Evolutionary conservation across 1,284 basidiomycete species (phyloP), one percentile per base, ranked within the genome.

Genomic region (Rhodotorula sp.): DNA sequence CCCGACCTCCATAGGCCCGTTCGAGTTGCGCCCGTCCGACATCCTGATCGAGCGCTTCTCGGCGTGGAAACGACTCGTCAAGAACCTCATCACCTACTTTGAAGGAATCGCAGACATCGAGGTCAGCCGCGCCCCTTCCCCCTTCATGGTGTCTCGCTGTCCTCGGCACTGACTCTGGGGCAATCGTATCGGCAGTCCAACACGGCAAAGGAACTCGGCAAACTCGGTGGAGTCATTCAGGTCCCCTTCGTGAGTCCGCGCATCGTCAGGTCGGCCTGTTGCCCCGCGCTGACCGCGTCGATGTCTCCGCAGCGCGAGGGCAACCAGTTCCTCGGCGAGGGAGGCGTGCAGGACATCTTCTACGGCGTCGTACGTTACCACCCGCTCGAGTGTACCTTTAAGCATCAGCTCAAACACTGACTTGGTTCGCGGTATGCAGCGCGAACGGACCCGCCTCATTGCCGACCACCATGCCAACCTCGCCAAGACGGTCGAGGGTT

Each of bases 391-490:
- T 28, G 28, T 28, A 28, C 28, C 28, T 28, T 28, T 28, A 28
- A 28, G 3, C 28, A 28, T 28, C 28, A 28, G 28, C 28, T 18
- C 15, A 16, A 16, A 14, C 7, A 55, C 43, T 68, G 61, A 65
- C 48, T 5, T 19, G 21, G 8, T n/a, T 59, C 21, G 15, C 5
- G 1, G 47, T 31, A 12, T 3, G 45, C 67, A 78, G 78, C 81
- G 82, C 47, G 94, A 98, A 85, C 95, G 95, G 84, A 95, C 94
- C 4, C 90, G 95, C 71, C 84, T 87, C 69, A 93, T 98, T 76
- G 94, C 95, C 15, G 95, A 99, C 83, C 92, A 97, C 74, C 95
- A 98, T 80, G 93, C 95, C 34, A 97, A 95, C 80, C 87, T 99
- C 10, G 95, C 95, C 5, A 89, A 94, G 72, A 98, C 95, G 5